These are phyloP conservation scores for Desmodesmus armatus DNA, from an alignment of 139 green algal genomes.

Conservation along the genomic window DNA sequence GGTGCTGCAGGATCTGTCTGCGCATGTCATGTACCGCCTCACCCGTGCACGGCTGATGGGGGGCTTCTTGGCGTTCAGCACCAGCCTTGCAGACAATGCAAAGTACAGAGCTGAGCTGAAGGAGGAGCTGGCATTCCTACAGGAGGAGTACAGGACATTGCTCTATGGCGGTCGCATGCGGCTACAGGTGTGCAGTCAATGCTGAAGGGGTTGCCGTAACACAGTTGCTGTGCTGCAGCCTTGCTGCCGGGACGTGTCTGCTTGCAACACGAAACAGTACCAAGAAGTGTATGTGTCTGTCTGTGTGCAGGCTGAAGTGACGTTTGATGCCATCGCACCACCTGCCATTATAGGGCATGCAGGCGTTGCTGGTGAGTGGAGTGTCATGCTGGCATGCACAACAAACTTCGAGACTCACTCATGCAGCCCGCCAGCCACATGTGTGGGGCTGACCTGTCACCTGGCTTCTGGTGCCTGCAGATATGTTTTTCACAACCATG, in stretches of 20 bases:
- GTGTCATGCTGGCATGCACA: neutral
- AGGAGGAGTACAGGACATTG: constrained; percentile 1
- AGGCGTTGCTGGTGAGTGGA: neutral
- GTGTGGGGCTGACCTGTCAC: too few species aligned
- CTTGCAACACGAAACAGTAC: neutral
- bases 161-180: neutral
- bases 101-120: neutral
- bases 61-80: neutral
- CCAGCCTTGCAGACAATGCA: neutral
- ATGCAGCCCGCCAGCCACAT: too few species aligned
- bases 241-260: neutral
- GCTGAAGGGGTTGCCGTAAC: neutral
- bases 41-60: constrained; percentile 31
- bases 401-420: too few species aligned
- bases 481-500: constrained; percentile 27
- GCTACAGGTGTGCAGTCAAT: neutral
- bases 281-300: neutral
- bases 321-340: constrained; percentile 5
- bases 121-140: neutral
- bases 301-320: neutral
- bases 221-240: neutral
- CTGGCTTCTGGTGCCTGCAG: neutral
- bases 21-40: constrained; percentile 49
- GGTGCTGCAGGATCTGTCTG: constrained; percentile 29
- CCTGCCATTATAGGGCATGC: neutral